Evolutionary conservation across 1,284 basidiomycete species (phyloP).

Genomic region (Sutorius eximius): DNA sequence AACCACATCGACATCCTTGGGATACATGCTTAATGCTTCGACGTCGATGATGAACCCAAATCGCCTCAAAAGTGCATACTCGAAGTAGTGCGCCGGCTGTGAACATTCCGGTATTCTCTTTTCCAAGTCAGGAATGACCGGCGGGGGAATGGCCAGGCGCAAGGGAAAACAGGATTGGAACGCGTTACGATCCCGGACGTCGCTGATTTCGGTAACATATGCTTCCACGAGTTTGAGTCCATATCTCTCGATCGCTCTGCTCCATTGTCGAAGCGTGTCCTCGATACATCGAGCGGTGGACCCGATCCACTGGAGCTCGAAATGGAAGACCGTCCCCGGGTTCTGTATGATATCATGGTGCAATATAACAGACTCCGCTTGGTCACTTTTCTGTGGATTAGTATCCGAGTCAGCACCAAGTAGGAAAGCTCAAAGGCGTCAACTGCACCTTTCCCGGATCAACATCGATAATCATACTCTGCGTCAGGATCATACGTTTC

Average conservation of each 20-base stretch:
- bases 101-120: constrained; percentile 65
- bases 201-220: constrained; percentile 84
- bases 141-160: constrained; percentile 70
- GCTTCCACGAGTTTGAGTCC: constrained; percentile 93
- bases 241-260: constrained; percentile 83
- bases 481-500: constrained; percentile 78
- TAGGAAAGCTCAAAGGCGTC: constrained; percentile 1
- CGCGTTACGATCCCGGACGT: constrained; percentile 78
- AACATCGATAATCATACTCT: constrained; percentile 85
- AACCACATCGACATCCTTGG: constrained; percentile 77
- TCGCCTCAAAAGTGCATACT: constrained; percentile 73
- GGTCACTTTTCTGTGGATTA: constrained; percentile 66
- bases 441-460: constrained; percentile 70
- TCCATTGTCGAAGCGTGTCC: constrained; percentile 85
- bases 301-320: constrained; percentile 97
- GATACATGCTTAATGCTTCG: constrained; percentile 76
- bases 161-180: constrained; percentile 89
- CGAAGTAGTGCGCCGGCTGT: constrained; percentile 71
- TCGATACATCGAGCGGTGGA: constrained; percentile 96
- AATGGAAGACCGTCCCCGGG: constrained; percentile 87
- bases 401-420: constrained; percentile 9
- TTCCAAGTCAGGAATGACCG: constrained; percentile 67
- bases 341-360: constrained; percentile 95
- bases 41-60: constrained; percentile 88
- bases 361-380: constrained; percentile 83